phyloP scores from a whole-genome alignment of 2,329 filamentous ascomycete species.

The Lasiodiplodia gonubiensis region DNA sequence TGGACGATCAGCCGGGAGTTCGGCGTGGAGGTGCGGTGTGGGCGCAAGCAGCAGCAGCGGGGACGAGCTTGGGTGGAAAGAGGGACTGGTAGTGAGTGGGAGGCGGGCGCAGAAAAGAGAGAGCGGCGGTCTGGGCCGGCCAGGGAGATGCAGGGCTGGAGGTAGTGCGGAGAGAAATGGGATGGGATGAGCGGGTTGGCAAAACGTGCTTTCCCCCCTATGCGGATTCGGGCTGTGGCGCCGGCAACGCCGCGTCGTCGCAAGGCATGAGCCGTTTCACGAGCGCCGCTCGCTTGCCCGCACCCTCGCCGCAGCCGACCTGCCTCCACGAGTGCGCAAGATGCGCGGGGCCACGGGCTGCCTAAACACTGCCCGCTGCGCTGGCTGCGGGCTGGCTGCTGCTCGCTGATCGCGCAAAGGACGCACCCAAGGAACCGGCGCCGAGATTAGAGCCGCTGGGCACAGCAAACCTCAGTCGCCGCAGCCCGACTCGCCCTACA shows the following conservation, averaged over 20 bases:
- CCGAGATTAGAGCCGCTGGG: constrained; percentile 11
- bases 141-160: constrained; percentile 15
- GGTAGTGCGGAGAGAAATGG: constrained; percentile 10
- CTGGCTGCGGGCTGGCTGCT: constrained; percentile 3
- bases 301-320: neutral
- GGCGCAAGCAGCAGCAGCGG: constrained; percentile 7
- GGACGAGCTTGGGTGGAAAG: constrained; percentile 19
- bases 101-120: constrained; percentile 21
- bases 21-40: constrained; percentile 11
- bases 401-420: constrained; percentile 5
- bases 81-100: constrained; percentile 25
- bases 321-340: neutral
- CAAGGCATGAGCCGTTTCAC: constrained; percentile 10
- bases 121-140: constrained; percentile 22
- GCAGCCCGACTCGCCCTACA: neutral
- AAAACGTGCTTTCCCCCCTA: constrained; percentile 11
- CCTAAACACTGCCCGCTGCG: neutral
- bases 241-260: constrained; percentile 12
- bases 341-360: neutral
- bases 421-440: constrained; percentile 10
- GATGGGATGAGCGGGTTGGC: constrained; percentile 10
- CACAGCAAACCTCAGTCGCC: neutral
- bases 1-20: constrained; percentile 16
- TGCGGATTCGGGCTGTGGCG: constrained; percentile 6
- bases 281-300: constrained; percentile 12